Evolutionary conservation across 139 green algal species (phyloP).

Genomic region (Volvox reticuliferus): DNA sequence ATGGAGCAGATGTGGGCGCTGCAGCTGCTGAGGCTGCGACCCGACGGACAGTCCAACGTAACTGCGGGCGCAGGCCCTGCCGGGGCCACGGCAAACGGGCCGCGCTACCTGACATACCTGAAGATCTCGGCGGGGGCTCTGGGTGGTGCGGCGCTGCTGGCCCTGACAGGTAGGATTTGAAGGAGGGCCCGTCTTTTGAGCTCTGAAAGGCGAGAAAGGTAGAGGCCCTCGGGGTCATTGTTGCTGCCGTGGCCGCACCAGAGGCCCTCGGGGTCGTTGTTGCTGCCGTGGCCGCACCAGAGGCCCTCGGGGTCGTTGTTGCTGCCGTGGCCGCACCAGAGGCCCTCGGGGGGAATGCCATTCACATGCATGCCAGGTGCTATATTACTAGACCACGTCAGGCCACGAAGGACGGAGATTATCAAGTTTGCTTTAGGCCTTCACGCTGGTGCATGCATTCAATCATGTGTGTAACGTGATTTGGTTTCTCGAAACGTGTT

Average conservation of each 20-base stretch:
- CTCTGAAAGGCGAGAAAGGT: too few relatives aligned
- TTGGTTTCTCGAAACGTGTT: not conserved
- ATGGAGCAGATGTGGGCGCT: slow-evolving; percentile 67
- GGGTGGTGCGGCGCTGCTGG: slow-evolving; percentile 82
- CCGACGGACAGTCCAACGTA: not conserved
- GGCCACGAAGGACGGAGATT: too few relatives aligned
- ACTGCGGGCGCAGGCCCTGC: not conserved
- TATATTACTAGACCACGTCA: too few relatives aligned
- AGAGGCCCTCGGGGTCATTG: too few relatives aligned
- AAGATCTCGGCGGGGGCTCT: slow-evolving; percentile 79
- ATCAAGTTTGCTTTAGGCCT: too few relatives aligned
- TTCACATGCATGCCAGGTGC: too few relatives aligned
- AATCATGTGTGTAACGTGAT: not conserved
- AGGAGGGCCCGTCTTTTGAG: not conserved
- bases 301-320: too few relatives aligned
- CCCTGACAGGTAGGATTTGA: slow-evolving; percentile 74
- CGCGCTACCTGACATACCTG: slow-evolving; percentile 58
- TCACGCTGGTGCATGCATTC: not conserved
- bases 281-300: too few relatives aligned
- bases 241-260: too few relatives aligned
- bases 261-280: too few relatives aligned
- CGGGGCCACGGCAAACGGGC: not conserved
- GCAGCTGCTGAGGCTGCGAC: slow-evolving; percentile 52
- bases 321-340: too few relatives aligned
- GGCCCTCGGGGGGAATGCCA: too few relatives aligned